Evolutionary conservation across 192 early-diverging fungal species (phyloP), one percentile per base, ranked within the genome.

Genomic region (Diversispora eburnea): DNA sequence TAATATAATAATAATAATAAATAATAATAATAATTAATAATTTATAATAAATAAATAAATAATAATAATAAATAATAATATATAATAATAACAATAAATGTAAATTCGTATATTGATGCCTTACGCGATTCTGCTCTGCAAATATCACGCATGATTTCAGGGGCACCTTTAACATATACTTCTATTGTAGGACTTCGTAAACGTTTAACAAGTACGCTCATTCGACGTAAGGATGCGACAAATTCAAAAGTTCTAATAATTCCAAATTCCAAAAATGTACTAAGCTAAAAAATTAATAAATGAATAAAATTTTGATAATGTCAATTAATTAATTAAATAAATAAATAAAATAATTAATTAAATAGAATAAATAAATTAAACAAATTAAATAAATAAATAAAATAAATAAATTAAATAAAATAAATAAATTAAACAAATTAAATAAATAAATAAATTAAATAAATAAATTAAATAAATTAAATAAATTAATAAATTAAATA

Each of bases 151-250:
- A 99, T 92, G 2, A 92, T 93, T 78, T 99, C 98, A 4, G 98
- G 98, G 3, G 98, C 98, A 6, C 98, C 98, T 81, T 99, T 99
- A 10, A 95, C 93, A 77, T 92, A 99, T 6, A 95, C 89, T 49
- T 95, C 91, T 81, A 89, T 86, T 8, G 80, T 81, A 19, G 82
- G 82, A 60, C 82, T 86, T 48, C 85, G 82, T 13, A 92, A 76
- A 5, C 85, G 86, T 80, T 89, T 90, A 10, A 95, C 91, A 68
- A 99, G 86, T 8, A 98, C 98, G 72, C 89, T 90, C 92, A 97
- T 97, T 19, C 98, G 85, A 25, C 98, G 87, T 60, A 99, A 77
- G 0, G 86, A 78, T 19, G 94, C 93, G 3, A 91, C 88, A 86
- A 99, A 99, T 76, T 99, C 98, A 75, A 98, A 98, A 12, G 91